Base-by-base conservation (phyloP, 2,329 filamentous ascomycete species). In the Lachnellula arida region DNA sequence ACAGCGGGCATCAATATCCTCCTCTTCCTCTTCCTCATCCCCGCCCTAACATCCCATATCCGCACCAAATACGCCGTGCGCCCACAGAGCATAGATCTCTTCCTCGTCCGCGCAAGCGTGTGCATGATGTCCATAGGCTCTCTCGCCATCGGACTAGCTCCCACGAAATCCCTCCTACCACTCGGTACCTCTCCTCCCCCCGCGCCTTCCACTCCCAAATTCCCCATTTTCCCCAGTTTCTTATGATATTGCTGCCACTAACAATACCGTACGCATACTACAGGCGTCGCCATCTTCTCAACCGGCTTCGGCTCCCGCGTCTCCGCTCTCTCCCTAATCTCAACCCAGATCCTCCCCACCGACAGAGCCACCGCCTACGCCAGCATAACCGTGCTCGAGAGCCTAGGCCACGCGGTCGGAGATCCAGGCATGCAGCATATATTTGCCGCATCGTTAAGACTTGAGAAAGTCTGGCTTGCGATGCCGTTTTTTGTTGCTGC, bases 381-480 rank as follows among this genome's bases (percentile, higher is more conserved):
- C 3, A 54, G 61, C 2, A 67, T 69, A 19, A 62, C 61, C 1
- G 65, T 69, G 1, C 59, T 70, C 12, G 67, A 70, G 34, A 68
- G 65, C 43, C 44, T 69, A 5, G 68, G 68, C 5, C 66, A 69
- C 54, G 61, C 63, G 8, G 34, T 66, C 46, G 63, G 61, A 9
- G 68, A 70, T 56, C 68, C 68, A 4, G 52, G 59, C 1, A 64
- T 70, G 57, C 63, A 65, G 51, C 60, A 67, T 23, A 63, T 68
- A 9, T 67, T 68, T 49, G 65, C 68, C 9, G 55, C 56, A 15
- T 60, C 63, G 8, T 48, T 70, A 32, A 49, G 49, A 28, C 28
- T 67, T 3, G 37, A 60, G 4, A 22, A 58, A 8, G 57, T 64
- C 34, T 70, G 67, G 67, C 58, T 60, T 17, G 64, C 62, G 3